A percentile compares a stretch with the other conserved stretches of the same genome.
These are phyloP conservation scores for Gardenia jasminoides DNA, from an alignment of 257 asterid genomes.

Conservation along the genomic window DNA sequence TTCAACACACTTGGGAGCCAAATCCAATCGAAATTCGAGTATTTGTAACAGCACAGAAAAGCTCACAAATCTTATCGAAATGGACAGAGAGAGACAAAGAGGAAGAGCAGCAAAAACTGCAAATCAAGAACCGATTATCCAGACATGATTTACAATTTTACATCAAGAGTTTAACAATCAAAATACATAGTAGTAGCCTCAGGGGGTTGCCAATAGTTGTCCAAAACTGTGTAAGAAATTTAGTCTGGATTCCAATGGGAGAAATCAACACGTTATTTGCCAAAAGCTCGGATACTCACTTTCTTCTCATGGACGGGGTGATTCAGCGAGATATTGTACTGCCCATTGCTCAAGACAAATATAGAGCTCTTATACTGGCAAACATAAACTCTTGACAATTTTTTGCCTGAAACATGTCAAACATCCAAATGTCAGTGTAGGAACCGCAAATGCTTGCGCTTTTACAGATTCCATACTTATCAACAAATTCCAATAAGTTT, in stretches of 20 bases:
- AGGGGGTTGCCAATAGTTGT: background rate
- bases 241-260: no score
- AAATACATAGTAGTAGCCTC: background rate
- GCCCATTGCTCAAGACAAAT: background rate
- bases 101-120: background rate
- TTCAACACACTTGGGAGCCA: no score
- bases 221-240: background rate
- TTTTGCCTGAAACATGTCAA: conserved; percentile 11
- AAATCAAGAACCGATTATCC: background rate
- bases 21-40: no score
- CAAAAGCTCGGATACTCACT: background rate
- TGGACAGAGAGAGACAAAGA: background rate
- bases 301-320: background rate
- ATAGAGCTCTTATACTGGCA: background rate
- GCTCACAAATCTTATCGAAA: background rate
- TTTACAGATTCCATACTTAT: background rate
- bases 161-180: background rate
- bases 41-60: background rate
- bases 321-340: background rate
- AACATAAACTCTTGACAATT: background rate
- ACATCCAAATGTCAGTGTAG: background rate
- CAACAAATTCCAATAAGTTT: background rate
- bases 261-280: background rate
- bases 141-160: background rate
- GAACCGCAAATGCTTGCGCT: background rate